phyloP scores from a whole-genome alignment of 2,329 filamentous ascomycete genomes.

The Trichoderma cornu-damae region DNA sequence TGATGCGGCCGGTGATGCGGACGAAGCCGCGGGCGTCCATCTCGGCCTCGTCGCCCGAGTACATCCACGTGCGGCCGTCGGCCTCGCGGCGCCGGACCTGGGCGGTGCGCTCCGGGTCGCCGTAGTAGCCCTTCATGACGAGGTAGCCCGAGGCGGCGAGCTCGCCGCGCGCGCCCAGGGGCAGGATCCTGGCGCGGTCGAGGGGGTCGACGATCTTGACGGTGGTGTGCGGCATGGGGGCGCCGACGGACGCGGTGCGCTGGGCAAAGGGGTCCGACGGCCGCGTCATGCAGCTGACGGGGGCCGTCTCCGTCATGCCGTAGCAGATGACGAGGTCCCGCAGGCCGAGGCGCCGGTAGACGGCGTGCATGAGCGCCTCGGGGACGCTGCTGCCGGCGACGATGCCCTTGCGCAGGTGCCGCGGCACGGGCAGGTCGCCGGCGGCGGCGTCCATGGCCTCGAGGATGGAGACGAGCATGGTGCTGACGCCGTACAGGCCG shows the following conservation, averaged over 20 bases:
- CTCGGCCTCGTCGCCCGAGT: constrained; percentile 82
- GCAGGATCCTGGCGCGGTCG: constrained; percentile 55
- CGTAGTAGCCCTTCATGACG: constrained; percentile 88
- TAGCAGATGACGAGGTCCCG: constrained; percentile 88
- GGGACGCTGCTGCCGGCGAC: constrained; percentile 85
- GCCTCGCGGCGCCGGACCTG: constrained; percentile 55
- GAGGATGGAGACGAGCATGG: constrained; percentile 88
- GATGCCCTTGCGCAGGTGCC: constrained; percentile 74
- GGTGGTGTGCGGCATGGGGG: constrained; percentile 74
- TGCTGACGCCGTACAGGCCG: constrained; percentile 80
- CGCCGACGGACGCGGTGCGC: constrained; percentile 70
- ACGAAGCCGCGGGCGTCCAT: constrained; percentile 84
- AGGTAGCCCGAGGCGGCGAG: constrained; percentile 79
- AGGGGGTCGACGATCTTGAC: constrained; percentile 68
- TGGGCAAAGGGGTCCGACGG: constrained; percentile 69
- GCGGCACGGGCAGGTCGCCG: constrained; percentile 23
- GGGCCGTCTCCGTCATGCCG: constrained; percentile 88
- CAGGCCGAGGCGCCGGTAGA: constrained; percentile 71
- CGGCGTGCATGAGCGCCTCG: constrained; percentile 68
- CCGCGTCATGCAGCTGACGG: constrained; percentile 75
- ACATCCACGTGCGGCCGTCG: constrained; percentile 64
- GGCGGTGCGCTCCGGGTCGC: constrained; percentile 61
- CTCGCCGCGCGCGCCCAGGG: constrained; percentile 67
- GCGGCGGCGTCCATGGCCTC: constrained; percentile 61
- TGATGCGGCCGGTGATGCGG: constrained; percentile 83